Conservation (phyloP, 805 yeast species). For the Candida ipomoeae region DNA sequence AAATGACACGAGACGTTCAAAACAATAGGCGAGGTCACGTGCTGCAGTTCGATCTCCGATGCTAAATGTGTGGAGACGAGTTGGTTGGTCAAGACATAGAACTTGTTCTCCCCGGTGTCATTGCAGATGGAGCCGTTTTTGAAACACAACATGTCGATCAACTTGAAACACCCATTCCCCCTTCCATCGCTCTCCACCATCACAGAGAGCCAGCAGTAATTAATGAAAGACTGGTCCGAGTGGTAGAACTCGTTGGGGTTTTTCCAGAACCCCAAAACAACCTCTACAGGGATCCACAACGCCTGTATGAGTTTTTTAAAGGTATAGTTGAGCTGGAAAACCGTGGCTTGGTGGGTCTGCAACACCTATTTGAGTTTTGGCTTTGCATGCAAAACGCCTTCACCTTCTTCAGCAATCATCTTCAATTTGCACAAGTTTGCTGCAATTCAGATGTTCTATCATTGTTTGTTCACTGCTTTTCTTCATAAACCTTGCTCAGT, state of each 20-base stretch:
- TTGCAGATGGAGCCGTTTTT: constrained; percentile 32
- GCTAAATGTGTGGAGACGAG: constrained; percentile 89
- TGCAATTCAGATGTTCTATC: no score
- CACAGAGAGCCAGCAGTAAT: constrained; percentile 88
- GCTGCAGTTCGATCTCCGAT: constrained; percentile 72
- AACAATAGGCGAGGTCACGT: constrained; percentile 78
- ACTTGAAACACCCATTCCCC: constrained; percentile 46
- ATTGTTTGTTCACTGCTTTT: no score
- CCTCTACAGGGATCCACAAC: constrained; percentile 67
- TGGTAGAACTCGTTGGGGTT: constrained; percentile 62
- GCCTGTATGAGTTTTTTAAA: constrained; percentile 69
- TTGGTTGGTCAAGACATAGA: constrained; percentile 75
- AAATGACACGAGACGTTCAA: constrained; percentile 71
- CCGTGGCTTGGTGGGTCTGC: constrained; percentile 49
- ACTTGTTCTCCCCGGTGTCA: constrained; percentile 39
- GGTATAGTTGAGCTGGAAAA: constrained; percentile 72
- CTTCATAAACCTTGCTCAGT: no score
- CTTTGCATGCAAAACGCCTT: constrained; percentile 33
- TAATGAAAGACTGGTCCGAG: constrained; percentile 49
- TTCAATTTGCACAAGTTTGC: constrained; percentile 59
- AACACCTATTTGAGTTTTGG: constrained; percentile 43
- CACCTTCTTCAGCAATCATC: constrained; percentile 34
- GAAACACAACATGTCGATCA: constrained; percentile 66
- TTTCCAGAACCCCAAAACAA: constrained; percentile 79
- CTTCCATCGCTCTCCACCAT: constrained; percentile 57